Conservation (phyloP, 2,329 filamentous ascomycete genomes). For the Sordariomycetes sp. region DNA sequence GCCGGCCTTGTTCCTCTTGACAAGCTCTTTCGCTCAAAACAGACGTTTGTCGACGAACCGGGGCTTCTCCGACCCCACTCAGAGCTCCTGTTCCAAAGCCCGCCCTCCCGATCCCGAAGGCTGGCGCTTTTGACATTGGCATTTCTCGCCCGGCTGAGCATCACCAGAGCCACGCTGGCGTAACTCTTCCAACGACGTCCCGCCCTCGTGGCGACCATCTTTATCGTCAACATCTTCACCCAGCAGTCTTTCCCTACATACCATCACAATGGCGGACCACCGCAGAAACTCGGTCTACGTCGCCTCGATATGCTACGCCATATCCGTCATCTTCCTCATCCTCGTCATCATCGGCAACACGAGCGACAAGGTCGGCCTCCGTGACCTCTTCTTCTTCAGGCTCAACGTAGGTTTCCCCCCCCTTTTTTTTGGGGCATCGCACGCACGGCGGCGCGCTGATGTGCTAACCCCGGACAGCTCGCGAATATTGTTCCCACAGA, state of each 20-base stretch:
- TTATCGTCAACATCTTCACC: not conserved
- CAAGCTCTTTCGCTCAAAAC: not conserved
- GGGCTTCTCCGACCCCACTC: not conserved
- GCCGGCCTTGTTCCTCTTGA: not conserved
- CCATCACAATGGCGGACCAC: conserved; percentile 3
- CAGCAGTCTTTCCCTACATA: not conserved
- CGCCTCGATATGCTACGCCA: conserved; percentile 59
- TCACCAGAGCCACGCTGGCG: not conserved
- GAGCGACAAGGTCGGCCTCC: conserved; percentile 47
- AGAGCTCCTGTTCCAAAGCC: not conserved
- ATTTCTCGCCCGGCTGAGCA: not conserved
- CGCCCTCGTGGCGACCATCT: not conserved
- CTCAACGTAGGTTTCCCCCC: conserved; percentile 26
- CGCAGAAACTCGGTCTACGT: conserved; percentile 52
- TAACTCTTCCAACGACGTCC: not conserved
- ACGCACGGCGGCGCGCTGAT: not conserved
- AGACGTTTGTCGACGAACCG: not conserved
- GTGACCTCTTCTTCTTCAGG: conserved; percentile 72
- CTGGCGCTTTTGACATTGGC: not conserved
- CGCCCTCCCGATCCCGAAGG: not conserved
- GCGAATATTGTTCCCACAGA: conserved; percentile 68
- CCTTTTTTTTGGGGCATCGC: not conserved
- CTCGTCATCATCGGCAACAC: conserved; percentile 72
- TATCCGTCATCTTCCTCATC: conserved; percentile 69
- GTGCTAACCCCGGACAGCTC: conserved; percentile 37